Conservation (phyloP, 2,329 filamentous ascomycete genomes). For the Magnaporthales sp. region DNA sequence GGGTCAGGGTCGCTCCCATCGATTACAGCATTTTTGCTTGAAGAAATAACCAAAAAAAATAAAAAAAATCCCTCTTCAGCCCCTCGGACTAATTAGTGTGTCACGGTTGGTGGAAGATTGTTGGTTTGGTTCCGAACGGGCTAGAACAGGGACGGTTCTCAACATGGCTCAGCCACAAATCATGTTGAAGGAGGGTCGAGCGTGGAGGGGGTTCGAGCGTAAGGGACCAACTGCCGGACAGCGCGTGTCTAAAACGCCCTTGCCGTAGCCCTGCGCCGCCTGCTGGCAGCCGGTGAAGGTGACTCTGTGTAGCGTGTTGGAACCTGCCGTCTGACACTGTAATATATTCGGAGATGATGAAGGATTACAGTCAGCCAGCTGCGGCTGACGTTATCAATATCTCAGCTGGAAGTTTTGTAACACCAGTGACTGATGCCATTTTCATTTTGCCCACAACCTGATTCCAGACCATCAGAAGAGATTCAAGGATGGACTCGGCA, state of each 20-base stretch:
- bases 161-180: neutral
- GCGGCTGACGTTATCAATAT: neutral
- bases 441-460: too few relatives aligned
- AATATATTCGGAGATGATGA: neutral
- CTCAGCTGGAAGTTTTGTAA: neutral
- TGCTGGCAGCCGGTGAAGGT: neutral
- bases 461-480: too few relatives aligned
- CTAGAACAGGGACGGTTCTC: neutral
- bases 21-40: too few relatives aligned
- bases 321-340: too few relatives aligned
- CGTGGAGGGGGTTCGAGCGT: neutral
- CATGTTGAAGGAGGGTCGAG: neutral
- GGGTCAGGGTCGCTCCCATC: neutral
- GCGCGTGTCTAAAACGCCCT: neutral
- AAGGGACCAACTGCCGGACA: neutral
- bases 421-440: neutral
- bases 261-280: too few relatives aligned
- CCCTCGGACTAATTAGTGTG: neutral
- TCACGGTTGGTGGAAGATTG: neutral
- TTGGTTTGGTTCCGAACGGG: neutral
- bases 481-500: neutral
- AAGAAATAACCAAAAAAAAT: too few relatives aligned
- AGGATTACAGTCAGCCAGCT: neutral
- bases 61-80: neutral
- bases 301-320: too few relatives aligned